A percentile compares a stretch with the other conserved stretches of the same genome.
These are phyloP conservation scores for Russula brevipes DNA, from an alignment of 768 basidiomycete species.

Conservation along the genomic window DNA sequence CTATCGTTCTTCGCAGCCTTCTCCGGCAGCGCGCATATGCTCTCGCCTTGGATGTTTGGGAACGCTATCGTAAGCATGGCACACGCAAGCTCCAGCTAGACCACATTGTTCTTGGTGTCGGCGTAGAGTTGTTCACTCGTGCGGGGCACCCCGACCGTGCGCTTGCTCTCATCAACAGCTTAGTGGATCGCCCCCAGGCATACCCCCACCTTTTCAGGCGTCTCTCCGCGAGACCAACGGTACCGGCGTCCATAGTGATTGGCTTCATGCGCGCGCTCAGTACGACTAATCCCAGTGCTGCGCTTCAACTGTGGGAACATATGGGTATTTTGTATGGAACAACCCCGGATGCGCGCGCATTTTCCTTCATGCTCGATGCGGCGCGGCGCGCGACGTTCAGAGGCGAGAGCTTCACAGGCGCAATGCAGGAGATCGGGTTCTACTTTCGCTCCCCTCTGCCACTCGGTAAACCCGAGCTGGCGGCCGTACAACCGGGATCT, in stretches of 20 bases:
- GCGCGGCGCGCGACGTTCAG: conserved; percentile 49
- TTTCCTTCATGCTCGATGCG: conserved; percentile 56
- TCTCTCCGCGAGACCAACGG: background rate
- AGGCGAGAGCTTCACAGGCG: conserved; percentile 49
- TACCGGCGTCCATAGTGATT: conserved; percentile 25
- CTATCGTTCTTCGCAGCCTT: conserved; percentile 50
- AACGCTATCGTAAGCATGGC: conserved; percentile 8
- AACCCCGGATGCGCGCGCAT: conserved; percentile 48
- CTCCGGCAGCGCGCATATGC: conserved; percentile 38
- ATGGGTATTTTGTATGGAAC: conserved; percentile 55
- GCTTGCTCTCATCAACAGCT: conserved; percentile 43
- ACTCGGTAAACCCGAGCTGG: background rate
- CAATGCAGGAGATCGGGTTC: conserved; percentile 42
- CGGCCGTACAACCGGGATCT: background rate
- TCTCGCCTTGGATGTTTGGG: conserved; percentile 37
- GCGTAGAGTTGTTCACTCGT: conserved; percentile 46
- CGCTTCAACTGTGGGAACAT: conserved; percentile 66
- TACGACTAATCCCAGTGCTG: conserved; percentile 49
- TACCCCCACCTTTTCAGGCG: background rate
- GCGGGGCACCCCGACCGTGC: conserved; percentile 43
- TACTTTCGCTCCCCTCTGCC: conserved; percentile 28
- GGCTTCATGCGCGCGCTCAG: conserved; percentile 46
- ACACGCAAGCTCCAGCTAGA: conserved; percentile 36
- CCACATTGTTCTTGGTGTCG: conserved; percentile 43
- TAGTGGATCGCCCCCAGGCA: conserved; percentile 26